A percentile compares a stretch with the other conserved stretches of the same genome.
phyloP scores from a whole-genome alignment of 805 yeast genomes.

The Cyberlindnera nakhonratchasimensis region DNA sequence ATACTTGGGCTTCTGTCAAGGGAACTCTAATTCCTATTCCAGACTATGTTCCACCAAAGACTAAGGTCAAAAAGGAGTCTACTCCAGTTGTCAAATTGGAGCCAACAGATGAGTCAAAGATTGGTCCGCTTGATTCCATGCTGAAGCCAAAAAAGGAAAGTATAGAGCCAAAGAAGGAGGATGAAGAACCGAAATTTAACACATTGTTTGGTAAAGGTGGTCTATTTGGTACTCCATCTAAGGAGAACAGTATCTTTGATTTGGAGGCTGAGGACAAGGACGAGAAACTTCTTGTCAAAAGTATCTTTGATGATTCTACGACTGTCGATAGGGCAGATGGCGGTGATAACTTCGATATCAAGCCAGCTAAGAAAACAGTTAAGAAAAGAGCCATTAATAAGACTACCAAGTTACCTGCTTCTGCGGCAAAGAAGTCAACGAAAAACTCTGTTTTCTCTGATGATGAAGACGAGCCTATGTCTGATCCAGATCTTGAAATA shows the following conservation, averaged over 20 bases:
- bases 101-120: background rate
- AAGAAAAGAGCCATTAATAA: constrained; percentile 16
- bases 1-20: constrained; percentile 14
- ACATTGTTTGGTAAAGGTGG: constrained; percentile 35
- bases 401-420: constrained; percentile 8
- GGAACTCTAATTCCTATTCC: constrained; percentile 28
- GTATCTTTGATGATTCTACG: background rate
- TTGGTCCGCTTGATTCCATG: constrained; percentile 3
- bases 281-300: constrained; percentile 4
- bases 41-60: constrained; percentile 24
- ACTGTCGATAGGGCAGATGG: constrained; percentile 6
- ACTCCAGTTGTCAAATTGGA: constrained; percentile 10
- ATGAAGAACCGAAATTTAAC: constrained; percentile 29
- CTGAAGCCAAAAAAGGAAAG: constrained; percentile 15
- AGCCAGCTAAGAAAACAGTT: constrained; percentile 3
- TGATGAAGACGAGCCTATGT: constrained; percentile 15
- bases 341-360: constrained; percentile 9
- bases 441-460: constrained; percentile 13
- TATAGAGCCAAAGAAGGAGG: constrained; percentile 16
- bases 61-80: constrained; percentile 22
- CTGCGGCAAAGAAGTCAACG: constrained; percentile 10
- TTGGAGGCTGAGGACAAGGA: constrained; percentile 7
- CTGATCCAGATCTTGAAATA: constrained; percentile 8
- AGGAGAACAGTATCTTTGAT: constrained; percentile 5
- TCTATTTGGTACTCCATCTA: constrained; percentile 29